Evolutionary conservation across 371 early-diverging fungal species (phyloP).

Genomic region (Apophysomyces ossiformis): DNA sequence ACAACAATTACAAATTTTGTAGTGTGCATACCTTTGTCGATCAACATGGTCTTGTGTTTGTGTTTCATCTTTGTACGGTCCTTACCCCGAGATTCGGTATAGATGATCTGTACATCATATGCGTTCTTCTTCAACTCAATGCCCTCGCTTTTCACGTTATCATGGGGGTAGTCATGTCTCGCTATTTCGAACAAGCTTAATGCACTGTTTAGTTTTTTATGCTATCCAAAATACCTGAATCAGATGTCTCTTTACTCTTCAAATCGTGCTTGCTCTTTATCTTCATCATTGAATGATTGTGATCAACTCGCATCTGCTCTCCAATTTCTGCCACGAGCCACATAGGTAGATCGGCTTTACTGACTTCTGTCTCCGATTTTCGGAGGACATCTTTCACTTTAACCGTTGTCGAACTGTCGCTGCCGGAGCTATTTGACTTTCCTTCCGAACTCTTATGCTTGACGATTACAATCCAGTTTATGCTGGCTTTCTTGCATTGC

Average conservation of each 20-base stretch:
- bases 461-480: constrained; percentile 82
- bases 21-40: constrained; percentile 64
- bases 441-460: constrained; percentile 60
- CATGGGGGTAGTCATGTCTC: constrained; percentile 41
- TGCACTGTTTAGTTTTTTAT: constrained; percentile 7
- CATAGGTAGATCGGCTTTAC: constrained; percentile 53
- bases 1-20: constrained; percentile 6
- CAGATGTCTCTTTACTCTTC: constrained; percentile 52
- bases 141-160: constrained; percentile 38
- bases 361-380: constrained; percentile 68
- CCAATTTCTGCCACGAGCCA: constrained; percentile 70
- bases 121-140: constrained; percentile 36
- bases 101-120: constrained; percentile 51
- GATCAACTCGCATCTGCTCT: constrained; percentile 67
- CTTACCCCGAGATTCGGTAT: constrained; percentile 48
- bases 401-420: constrained; percentile 52
- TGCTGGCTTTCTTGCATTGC: constrained; percentile 70
- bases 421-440: constrained; percentile 26
- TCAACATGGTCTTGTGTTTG: constrained; percentile 69
- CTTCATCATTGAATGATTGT: constrained; percentile 47
- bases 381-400: constrained; percentile 77
- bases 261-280: constrained; percentile 60
- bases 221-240: constrained; percentile 37
- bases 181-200: constrained; percentile 16
- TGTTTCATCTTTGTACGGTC: constrained; percentile 65